Evolutionary conservation across 352 stramenopile genomes (phyloP), one percentile per base, ranked within the genome.

Genomic region (Peronospora tabacina): DNA sequence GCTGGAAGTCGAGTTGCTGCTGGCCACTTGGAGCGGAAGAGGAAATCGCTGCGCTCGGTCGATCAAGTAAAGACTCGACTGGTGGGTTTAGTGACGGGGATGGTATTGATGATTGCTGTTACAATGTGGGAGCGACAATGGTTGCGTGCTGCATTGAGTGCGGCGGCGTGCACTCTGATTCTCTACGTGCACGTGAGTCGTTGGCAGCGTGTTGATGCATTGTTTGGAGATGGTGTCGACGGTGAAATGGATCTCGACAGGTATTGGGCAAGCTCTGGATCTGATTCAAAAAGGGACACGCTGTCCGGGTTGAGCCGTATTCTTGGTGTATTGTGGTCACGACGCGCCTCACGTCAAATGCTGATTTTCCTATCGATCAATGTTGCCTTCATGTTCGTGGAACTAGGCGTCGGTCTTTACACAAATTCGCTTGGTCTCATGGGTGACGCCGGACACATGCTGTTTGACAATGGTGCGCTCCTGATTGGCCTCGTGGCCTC

Each of bases 361-460:
- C 63, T 93, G 13, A 70, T 91, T 32, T 95, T 92, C 50, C 59
- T 88, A 26, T 83, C 67, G 7, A 68, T 87, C 26, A 90, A 89
- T 55, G 63, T 91, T 33, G 68, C 62, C 40, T 94, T 91, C 63
- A 95, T 95, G 85, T 79, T 94, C 39, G 68, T 95, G 24, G 85
- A 95, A 42, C 67, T 95, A 17, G 68, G 68, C 7, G 85, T 92
- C 7, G 85, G 82, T n/a, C 66, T 90, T 24, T 85, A 69, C 55
- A 87, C 77, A 11, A 91, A 92, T 49, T 91, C 85, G 20, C 65
- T 95, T 15, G 85, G 82, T 2, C 74, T 95, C 30, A 86, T 91
- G 51, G 80, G 80, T 12, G 85, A 95, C 44, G 85, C 85, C 12
- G 83, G 82, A 3, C 85, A 95, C 68, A 95, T 95, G 85, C 70